Evolutionary conservation across 2,329 filamentous ascomycete genomes (phyloP), one percentile per base, ranked within the genome.

Genomic region (Aspergillus sp.): DNA sequence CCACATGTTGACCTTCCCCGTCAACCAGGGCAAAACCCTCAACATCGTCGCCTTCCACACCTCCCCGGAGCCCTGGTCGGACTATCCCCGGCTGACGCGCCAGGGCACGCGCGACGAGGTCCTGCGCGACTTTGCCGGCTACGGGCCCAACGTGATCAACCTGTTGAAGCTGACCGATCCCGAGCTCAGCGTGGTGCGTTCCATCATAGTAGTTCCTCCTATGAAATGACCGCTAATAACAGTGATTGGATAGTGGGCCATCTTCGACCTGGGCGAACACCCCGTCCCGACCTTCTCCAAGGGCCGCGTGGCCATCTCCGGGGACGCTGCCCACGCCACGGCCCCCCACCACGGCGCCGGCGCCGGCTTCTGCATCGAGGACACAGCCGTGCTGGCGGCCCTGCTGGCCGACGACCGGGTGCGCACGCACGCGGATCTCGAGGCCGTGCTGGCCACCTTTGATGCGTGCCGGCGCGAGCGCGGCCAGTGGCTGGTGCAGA

Each of bases 1-100:
- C 5, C 78, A 81, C 58, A 59, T 81, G 14, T 66, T 81, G 20
- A 77, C 75, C 0, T 80, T 78, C 55, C 77, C 78, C 0, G 77
- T 81, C 45, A 72, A 76, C 11, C 69, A 74, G 19, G 76, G 77
- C 9, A 71, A 69, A 16, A 71, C 73, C 0, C 75, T 81, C 63
- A 82, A 82, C 50, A 61, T 75, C 25, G 76, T 75, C 9, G 75
- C 73, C 2, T 76, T 76, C 58, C 58, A 60, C 17, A 62, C 64
- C 4, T 62, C 70, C 34, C 32, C 44, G 4, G 65, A 71, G 38
- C 62, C 50, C 4, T 62, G 61, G 59, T 47, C 54, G 16, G 56
- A 62, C 3, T 59, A 57, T n/a, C 59, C 59, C 14, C 50, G 54
- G 14, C 43, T 63, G 17, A 63, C 61, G 13, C 53, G 55, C 36